Base-by-base conservation (phyloP, 1,284 basidiomycete species). In the Sporisorium exsertum region DNA sequence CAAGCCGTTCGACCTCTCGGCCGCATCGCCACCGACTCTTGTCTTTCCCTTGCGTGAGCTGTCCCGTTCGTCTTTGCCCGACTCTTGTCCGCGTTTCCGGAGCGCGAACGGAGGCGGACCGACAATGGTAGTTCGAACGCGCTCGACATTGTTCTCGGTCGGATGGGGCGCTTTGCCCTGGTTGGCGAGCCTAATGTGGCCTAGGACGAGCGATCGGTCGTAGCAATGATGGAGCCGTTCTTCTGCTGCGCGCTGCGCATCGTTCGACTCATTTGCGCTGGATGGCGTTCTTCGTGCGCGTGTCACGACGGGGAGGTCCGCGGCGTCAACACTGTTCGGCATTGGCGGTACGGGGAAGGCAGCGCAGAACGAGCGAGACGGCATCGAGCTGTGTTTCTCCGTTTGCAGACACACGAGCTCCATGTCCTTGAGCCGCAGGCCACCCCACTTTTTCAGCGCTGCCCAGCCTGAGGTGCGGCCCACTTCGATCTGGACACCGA, bases 401-500 rank as follows among this genome's bases (percentile, higher is more conserved):
- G 80, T 83, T 64, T 85, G 84, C 43, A 82, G 56, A 58, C 81
- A 84, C 37, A 83, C 75, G 13, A 84, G 73, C 58, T 85, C 83
- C 80, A 85, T 80, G 60, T 85, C 83, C 50, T 82, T 74, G 69
- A 85, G 72, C 1, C 84, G 72, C 50, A 85, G 47, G 10, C 83
- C 83, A 16, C 83, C 81, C 58, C 75, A 64, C 55, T 74, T 70
- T 13, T 72, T 60, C 9, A 81, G 72, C 18, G 64, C 66, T 32
- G 67, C 72, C 83, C 83, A 84, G 32, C 72, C 79, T 22, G 54
- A 51, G 1, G 77, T 59, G n/a, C 66, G 69, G 42, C 82, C 81
- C 2, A 84, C 76, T 53, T 84, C 83, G 47, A 84, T 80, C 62
- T 84, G 83, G 6, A 85, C 77, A n/a, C 84, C 82, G 54, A 85